Conservation (phyloP, 2,329 filamentous ascomycete species). For the Lachnellula arida region DNA sequence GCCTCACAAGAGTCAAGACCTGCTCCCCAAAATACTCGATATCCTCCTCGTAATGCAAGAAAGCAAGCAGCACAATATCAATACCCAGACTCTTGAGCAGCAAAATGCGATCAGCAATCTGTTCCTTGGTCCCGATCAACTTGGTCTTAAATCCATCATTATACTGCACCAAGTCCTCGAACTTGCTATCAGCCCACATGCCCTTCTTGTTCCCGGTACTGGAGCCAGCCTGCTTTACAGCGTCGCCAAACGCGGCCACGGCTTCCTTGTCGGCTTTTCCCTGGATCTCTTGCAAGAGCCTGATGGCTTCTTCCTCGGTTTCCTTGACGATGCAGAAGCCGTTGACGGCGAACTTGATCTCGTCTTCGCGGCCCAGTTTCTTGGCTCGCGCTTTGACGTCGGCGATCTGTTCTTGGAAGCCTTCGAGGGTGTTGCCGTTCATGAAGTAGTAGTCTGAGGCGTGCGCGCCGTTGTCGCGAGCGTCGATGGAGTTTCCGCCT, state of each 20-base stretch:
- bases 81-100: constrained; percentile 43
- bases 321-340: constrained; percentile 47
- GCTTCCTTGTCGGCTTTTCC: constrained; percentile 48
- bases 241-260: constrained; percentile 44
- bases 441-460: constrained; percentile 51
- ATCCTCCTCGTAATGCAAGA: constrained; percentile 49
- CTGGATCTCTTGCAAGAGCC: constrained; percentile 46
- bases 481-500: constrained; percentile 48
- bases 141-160: constrained; percentile 54
- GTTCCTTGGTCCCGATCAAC: constrained; percentile 47
- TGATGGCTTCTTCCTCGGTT: constrained; percentile 46
- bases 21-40: constrained; percentile 44
- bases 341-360: constrained; percentile 47
- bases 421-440: constrained; percentile 52
- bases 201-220: constrained; percentile 44
- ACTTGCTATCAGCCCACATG: constrained; percentile 49
- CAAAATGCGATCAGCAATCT: constrained; percentile 46
- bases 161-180: constrained; percentile 50
- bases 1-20: constrained; percentile 43
- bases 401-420: constrained; percentile 45
- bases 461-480: constrained; percentile 43
- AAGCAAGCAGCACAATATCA: constrained; percentile 42
- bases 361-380: constrained; percentile 39
- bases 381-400: constrained; percentile 44
- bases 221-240: constrained; percentile 46